phyloP scores from a whole-genome alignment of 805 yeast species.

The Saccharomycopsis oosterbeekiorum region DNA sequence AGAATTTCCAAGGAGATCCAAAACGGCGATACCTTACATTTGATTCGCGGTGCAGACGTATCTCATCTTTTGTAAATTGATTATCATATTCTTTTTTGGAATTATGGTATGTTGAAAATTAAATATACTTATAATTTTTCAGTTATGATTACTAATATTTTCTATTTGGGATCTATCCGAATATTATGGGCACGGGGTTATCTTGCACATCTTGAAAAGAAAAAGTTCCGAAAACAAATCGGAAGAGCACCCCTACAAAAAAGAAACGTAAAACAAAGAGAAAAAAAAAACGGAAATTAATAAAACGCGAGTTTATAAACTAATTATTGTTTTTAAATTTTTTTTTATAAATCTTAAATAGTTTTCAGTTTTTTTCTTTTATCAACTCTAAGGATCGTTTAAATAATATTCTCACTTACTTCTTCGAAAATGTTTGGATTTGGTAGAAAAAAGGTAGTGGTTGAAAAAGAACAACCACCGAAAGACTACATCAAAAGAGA shows the following conservation, averaged over 20 bases:
- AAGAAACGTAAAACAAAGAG: too few relatives aligned
- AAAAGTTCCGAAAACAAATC: not conserved
- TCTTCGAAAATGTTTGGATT: conserved; percentile 15
- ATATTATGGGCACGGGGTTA: not conserved
- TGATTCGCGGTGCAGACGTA: conserved; percentile 38
- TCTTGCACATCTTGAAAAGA: not conserved
- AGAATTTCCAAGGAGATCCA: conserved; percentile 32
- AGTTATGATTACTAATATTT: not conserved
- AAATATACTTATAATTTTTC: not conserved
- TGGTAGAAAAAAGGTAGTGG: conserved; percentile 11
- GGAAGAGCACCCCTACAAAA: not conserved
- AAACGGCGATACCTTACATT: conserved; percentile 42
- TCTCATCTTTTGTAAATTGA: not conserved
- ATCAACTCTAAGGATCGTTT: too few relatives aligned
- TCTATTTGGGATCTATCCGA: not conserved
- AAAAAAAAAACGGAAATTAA: too few relatives aligned
- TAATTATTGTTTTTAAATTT: too few relatives aligned
- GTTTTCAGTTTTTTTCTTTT: too few relatives aligned
- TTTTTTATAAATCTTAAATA: too few relatives aligned
- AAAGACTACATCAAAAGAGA: conserved; percentile 21
- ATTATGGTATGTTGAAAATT: too few relatives aligned
- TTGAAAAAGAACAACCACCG: not conserved
- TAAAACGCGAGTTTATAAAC: too few relatives aligned
- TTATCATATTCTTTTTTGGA: not conserved
- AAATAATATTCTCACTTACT: too few relatives aligned